Evolutionary conservation across 1,284 basidiomycete genomes (phyloP), one percentile per base, ranked within the genome.

Genomic region (Phylloboletellus chloephorus): DNA sequence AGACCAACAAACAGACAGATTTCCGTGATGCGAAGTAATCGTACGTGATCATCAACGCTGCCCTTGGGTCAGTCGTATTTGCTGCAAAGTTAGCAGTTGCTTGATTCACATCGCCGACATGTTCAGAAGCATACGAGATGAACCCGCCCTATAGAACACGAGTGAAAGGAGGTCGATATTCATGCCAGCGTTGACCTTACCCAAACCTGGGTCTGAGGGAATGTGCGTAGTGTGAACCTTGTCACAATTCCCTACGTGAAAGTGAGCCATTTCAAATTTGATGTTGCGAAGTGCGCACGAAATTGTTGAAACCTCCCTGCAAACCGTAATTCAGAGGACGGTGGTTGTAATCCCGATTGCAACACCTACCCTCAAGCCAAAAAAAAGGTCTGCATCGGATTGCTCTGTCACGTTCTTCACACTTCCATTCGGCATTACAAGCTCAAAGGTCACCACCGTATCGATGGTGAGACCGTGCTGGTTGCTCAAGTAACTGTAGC

Each of bases 251-350:
- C 79, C 78, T 81, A 25, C 13, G 26, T n/a, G 16, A 21, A 12
- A 7, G 12, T 45, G 7, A 29, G 21, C 33, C n/a, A n/a, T n/a
- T n/a, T n/a, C n/a, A n/a, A n/a, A n/a, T n/a, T n/a, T n/a, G n/a
- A n/a, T n/a, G n/a, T n/a, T n/a, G n/a, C n/a, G n/a, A n/a, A n/a
- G n/a, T 5, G 62, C 72, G 43, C 41, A 77, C 79, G 46, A 77
- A 80, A 51, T 80, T 81, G 48, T 81, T 80, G 48, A 68, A 61
- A 12, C 77, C 74, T 29, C 77, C 78, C 75, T 52, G 28, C 15
- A 7, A 31, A 16, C 20, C 21, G 11, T 29, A 22, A n/a, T n/a
- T n/a, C n/a, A n/a, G n/a, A n/a, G n/a, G n/a, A n/a, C n/a, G n/a
- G n/a, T n/a, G n/a, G n/a, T n/a, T n/a, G n/a, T n/a, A n/a, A n/a